Evolutionary conservation across 305 asterid genomes (phyloP), one percentile per base, ranked within the genome.

Genomic region (Fraxinus albicans): DNA sequence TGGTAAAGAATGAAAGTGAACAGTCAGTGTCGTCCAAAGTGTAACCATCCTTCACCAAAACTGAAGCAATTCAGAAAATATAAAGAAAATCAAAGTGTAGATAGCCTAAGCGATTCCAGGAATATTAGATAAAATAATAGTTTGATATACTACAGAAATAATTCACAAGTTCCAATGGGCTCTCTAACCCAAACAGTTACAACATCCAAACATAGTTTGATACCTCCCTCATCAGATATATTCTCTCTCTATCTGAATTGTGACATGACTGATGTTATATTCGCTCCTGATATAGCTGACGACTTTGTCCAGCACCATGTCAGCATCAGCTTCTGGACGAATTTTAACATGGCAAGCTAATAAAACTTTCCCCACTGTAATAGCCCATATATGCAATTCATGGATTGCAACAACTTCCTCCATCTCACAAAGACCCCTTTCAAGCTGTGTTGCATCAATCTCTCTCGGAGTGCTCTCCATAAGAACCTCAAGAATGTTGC

Each of bases 401-500:
- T 94, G 98, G 25, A 94, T 65, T 0, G 97, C 97, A 31, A 93
- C 91, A 38, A 94, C 97, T 74, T 93, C 98, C 9, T 93, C 97
- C 96, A 93, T 92, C 87, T 90, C 97, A 27, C 98, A 93, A 0
- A 94, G 92, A 4, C 97, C 98, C 77, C 76, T 86, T 86, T 94
- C 97, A 3, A 94, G 93, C 87, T 84, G 87, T 0, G 93, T 89
- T 25, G 97, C 97, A 75, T 93, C 98, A 2, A 94, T 92, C 89
- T 94, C 97, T 79, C 97, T 80, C 0, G 97, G 97, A 1, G 98
- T 94, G 88, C 97, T 94, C 92, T 94, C 97, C 98, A 94, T 94
- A 6, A 94, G 89, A 77, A 94, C 97, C 83, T 94, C 98, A 0
- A 94, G 94, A 82, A 94, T 92, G 76, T 73, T 91, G 2, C 97